Evolutionary conservation across 345 rosid species (phyloP), one percentile per base, ranked within the genome.

Genomic region (Eucalyptus tenuipes): DNA sequence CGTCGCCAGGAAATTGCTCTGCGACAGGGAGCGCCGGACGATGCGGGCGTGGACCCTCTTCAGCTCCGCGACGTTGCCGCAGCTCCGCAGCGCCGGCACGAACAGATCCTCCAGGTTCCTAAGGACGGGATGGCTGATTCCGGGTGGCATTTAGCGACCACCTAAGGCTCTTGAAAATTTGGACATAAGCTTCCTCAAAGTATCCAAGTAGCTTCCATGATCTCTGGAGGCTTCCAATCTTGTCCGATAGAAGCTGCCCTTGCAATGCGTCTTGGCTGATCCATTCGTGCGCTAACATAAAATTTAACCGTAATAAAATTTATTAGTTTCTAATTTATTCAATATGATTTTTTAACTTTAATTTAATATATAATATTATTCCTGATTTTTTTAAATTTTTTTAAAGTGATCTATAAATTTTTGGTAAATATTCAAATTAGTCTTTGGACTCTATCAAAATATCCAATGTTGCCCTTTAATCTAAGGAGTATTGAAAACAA

Each of bases 1-100:
- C 27, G 96, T 94, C 61, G 90, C 89, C 88, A 92, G 75, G 86
- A 93, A 94, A 90, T 88, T 93, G 93, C 95, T 94, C 89, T 92
- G 94, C 9, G 92, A 91, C 33, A 96, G 90, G 18, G 94, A 93
- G 89, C 90, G 89, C 45, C 85, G 82, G 87, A 93, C 86, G 71
- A 94, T 85, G 86, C 53, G 90, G 50, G 93, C 92, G 86, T 95
- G 94, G 57, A 90, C 88, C 90, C 88, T 91, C 91, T 92, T 93
- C 95, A 93, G 59, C 31, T 93, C 89, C 3, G 59, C 85, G 22
- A 66, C 85, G 88, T 48, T 90, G 45, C 55, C 57, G 89, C 95
- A 91, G 87, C 86, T 90, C 53, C 90, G 94, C 40, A 94, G 87
- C 53, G 90, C 24, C 85, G 95, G 92, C 82, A 89, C 92, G 64